Conservation (phyloP, 805 yeast genomes). For the Saturnispora zaruensis region DNA sequence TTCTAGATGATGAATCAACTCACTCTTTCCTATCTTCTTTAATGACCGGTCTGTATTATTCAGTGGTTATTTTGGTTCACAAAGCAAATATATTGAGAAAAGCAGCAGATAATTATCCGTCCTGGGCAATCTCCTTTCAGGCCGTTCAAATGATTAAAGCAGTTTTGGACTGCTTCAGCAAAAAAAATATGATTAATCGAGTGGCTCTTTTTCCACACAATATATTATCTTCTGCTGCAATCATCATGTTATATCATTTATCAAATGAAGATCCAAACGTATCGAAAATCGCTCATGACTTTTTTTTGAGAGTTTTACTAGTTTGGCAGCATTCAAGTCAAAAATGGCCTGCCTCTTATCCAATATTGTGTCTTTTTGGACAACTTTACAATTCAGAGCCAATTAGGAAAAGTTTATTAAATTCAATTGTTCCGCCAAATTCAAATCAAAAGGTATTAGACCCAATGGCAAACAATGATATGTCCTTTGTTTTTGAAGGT, state of each 20-base stretch:
- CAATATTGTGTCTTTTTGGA: constrained; percentile 45
- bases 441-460: not conserved
- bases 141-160: constrained; percentile 69
- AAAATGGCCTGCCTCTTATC: constrained; percentile 46
- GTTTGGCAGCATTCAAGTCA: constrained; percentile 36
- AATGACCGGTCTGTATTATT: constrained; percentile 62
- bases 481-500: constrained; percentile 4
- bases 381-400: constrained; percentile 30
- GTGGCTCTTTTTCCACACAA: constrained; percentile 33
- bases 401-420: constrained; percentile 15
- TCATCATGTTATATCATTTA: constrained; percentile 64
- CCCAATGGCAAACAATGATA: constrained; percentile 6
- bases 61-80: constrained; percentile 62
- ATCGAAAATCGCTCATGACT: constrained; percentile 19
- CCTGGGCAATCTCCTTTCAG: constrained; percentile 76
- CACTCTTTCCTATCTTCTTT: constrained; percentile 52
- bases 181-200: constrained; percentile 40
- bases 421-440: constrained; percentile 9
- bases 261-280: constrained; percentile 22
- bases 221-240: constrained; percentile 48
- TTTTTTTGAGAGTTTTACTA: constrained; percentile 18
- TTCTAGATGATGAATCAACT: constrained; percentile 43
- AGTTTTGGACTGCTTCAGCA: constrained; percentile 47
- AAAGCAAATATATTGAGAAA: constrained; percentile 52
- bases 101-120: constrained; percentile 33